phyloP scores from a whole-genome alignment of 441 rosid species.

The Capsella rubella region DNA sequence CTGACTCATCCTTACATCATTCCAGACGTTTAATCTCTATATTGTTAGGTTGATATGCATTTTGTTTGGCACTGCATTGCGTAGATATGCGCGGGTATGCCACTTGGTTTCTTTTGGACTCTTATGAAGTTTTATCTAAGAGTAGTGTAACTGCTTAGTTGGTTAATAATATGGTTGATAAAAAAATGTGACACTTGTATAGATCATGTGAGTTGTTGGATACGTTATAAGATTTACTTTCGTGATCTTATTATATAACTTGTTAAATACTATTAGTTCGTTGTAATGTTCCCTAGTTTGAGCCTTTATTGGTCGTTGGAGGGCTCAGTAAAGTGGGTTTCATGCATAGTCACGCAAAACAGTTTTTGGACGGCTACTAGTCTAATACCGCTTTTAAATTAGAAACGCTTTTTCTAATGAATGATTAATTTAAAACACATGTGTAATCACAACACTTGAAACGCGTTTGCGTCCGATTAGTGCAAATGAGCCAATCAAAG shows the following conservation, averaged over 20 bases:
- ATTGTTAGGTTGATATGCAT: constrained; percentile 6
- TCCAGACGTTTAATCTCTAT: background rate
- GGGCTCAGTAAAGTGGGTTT: constrained; percentile 6
- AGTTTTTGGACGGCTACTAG: background rate
- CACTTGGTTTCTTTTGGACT: constrained; percentile 33
- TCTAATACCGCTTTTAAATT: background rate
- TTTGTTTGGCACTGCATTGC: constrained; percentile 26
- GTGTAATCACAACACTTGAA: background rate
- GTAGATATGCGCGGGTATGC: constrained; percentile 25
- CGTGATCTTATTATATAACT: constrained; percentile 13
- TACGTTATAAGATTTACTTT: constrained; percentile 17
- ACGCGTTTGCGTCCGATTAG: background rate
- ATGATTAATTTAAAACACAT: background rate
- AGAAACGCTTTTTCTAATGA: background rate
- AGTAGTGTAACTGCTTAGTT: constrained; percentile 19
- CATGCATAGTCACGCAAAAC: constrained; percentile 15
- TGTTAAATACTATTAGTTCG: background rate
- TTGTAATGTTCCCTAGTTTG: constrained; percentile 13
- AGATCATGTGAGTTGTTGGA: constrained; percentile 43
- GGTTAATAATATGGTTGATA: background rate
- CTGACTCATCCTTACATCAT: constrained; percentile 36
- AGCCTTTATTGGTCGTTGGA: constrained; percentile 18
- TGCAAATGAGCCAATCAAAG: background rate
- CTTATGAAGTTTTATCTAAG: constrained; percentile 6
- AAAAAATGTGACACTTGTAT: background rate